Conservation (phyloP, 805 yeast genomes). For the Ogataea neopini region DNA sequence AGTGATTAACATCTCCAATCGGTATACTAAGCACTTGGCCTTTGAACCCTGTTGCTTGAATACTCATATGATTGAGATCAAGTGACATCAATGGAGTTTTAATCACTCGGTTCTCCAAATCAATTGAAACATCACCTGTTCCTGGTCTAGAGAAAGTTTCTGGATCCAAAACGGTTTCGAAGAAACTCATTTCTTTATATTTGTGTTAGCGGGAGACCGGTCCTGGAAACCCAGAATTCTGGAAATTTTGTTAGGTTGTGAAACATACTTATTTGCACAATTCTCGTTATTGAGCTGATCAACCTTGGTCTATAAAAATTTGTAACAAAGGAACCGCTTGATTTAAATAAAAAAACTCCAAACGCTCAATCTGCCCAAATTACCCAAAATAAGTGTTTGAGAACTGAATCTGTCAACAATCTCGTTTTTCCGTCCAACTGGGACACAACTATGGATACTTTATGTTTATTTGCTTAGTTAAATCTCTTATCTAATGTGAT, state of each 20-base stretch:
- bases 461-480: constrained; percentile 1
- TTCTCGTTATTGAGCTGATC: not conserved
- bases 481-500: not conserved
- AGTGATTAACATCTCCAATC: constrained; percentile 11
- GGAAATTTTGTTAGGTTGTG: not conserved
- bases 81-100: constrained; percentile 21
- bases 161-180: constrained; percentile 20
- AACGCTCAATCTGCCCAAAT: not conserved
- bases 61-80: constrained; percentile 21
- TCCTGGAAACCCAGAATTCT: not conserved
- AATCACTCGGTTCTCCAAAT: constrained; percentile 15
- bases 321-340: constrained; percentile 7
- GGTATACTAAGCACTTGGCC: constrained; percentile 17
- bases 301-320: constrained; percentile 1
- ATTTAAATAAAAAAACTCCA: not conserved
- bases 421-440: not conserved
- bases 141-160: constrained; percentile 20
- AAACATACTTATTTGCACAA: not conserved
- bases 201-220: constrained; percentile 1
- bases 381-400: not conserved
- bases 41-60: constrained; percentile 16
- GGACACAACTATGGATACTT: not conserved
- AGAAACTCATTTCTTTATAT: constrained; percentile 17
- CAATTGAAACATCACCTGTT: constrained; percentile 21
- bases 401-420: not conserved